Evolutionary conservation across 2,329 filamentous ascomycete species (phyloP), one percentile per base, ranked within the genome.

Genomic region (Lachnellula subtilissima): DNA sequence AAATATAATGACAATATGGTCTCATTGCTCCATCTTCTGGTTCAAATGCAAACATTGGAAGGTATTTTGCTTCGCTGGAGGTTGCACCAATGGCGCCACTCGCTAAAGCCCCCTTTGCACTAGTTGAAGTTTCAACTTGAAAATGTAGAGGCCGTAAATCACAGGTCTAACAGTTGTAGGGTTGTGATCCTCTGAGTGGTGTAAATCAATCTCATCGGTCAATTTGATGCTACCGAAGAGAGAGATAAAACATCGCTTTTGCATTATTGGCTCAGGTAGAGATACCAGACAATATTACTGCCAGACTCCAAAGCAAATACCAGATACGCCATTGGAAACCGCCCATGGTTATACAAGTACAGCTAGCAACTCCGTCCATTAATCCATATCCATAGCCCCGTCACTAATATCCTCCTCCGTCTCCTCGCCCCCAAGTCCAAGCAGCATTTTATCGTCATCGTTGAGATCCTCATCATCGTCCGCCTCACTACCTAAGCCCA

Each of bases 401-500:
- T 69, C 69, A 57, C 63, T 67, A 39, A 50, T 58, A 28, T 70
- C 69, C n/a, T 67, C 67, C 50, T 70, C 69, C 1, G 68, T 69
- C 48, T 69, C 67, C 55, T 70, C 68, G 1, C 65, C 65, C 2
- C 60, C 53, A 43, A 70, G 50, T 11, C 68, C 66, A 22, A 71
- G 52, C 32, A 71, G 52, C 25, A 63, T 63, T 46, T 77, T 77
- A 11, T 74, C 75, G 8, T 79, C 78, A 49, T 76, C 76, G 50
- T 78, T 78, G 5, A 72, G 68, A 43, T 71, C 76, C 22, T 74
- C 73, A 37, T 73, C 75, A 9, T 73, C 75, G 4, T 75, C 71
- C 11, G 70, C 74, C 11, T 72, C 76, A 49, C 71, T 75, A 2
- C 72, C 79, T 37, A 79, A 61, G 12, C 75, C 77, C 4, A 79